Evolutionary conservation across 2,329 filamentous ascomycete species (phyloP).

Genomic region (Neofusicoccum sp.): DNA sequence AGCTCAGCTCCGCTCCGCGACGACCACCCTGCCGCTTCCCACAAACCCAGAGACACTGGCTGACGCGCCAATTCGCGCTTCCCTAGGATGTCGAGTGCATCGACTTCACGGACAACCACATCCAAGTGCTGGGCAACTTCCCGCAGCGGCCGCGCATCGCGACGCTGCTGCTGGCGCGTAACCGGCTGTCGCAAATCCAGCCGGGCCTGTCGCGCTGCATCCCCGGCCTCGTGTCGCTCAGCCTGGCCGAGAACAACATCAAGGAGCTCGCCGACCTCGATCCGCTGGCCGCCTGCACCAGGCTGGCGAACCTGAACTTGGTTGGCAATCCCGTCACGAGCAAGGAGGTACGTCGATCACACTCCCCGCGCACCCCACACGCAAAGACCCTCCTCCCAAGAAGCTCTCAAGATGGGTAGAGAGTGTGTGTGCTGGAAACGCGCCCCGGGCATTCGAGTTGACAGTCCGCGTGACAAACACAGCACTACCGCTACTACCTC

Average conservation of each 20-base stretch:
- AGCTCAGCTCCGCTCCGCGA: too few species aligned
- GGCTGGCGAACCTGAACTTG: constrained; percentile 76
- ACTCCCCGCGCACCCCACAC: constrained; percentile 35
- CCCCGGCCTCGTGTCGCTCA: constrained; percentile 77
- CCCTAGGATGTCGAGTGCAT: constrained; percentile 87
- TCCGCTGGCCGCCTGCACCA: constrained; percentile 65
- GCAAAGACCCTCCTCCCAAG: constrained; percentile 19
- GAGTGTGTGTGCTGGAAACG: not conserved
- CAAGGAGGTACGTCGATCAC: constrained; percentile 76
- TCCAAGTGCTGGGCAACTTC: constrained; percentile 85
- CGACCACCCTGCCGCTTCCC: not conserved
- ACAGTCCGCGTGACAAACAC: not conserved
- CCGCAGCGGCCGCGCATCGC: constrained; percentile 84
- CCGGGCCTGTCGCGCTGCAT: constrained; percentile 69
- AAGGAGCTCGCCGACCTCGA: constrained; percentile 84
- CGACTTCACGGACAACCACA: constrained; percentile 98
- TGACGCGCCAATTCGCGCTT: not conserved
- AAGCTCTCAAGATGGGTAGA: not conserved
- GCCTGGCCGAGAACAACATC: constrained; percentile 80
- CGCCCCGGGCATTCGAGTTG: not conserved
- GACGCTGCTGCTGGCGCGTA: constrained; percentile 84
- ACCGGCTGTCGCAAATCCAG: constrained; percentile 82
- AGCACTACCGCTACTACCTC: constrained; percentile 92
- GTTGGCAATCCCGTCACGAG: constrained; percentile 85
- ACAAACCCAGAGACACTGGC: not conserved